Evolutionary conservation across 257 asterid species (phyloP).

Genomic region (Solanum virginianum): DNA sequence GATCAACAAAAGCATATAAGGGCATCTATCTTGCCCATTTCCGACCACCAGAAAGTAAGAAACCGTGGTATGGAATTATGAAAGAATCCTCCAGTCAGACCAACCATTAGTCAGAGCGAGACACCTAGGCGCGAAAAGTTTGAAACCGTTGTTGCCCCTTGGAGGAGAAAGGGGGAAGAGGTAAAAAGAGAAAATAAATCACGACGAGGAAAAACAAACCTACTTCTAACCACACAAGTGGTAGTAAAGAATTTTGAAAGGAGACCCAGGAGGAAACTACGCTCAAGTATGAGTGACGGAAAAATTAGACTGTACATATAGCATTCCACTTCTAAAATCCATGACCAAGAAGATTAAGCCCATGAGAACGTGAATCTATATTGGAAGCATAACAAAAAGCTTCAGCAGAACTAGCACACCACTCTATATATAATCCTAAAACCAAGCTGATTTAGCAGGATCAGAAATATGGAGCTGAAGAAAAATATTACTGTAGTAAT

Average conservation of each 20-base stretch:
- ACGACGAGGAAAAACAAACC: neutral
- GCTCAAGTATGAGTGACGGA: neutral
- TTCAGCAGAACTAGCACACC: neutral
- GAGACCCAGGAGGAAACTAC: neutral
- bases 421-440: neutral
- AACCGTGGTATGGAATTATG: neutral
- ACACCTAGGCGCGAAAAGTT: neutral
- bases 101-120: too few relatives aligned
- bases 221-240: neutral
- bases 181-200: neutral
- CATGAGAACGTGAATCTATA: neutral
- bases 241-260: neutral
- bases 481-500: neutral
- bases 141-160: neutral
- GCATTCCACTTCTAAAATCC: neutral
- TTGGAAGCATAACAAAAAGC: neutral
- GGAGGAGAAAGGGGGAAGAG: neutral
- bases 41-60: neutral
- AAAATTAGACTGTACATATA: neutral
- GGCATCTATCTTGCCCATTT: neutral
- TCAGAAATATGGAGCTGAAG: neutral
- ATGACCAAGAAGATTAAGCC: neutral
- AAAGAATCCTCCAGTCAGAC: neutral
- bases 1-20: neutral
- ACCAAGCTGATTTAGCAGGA: neutral